Conservation (phyloP, 2,329 filamentous ascomycete species). For the Venturia pyrina region DNA sequence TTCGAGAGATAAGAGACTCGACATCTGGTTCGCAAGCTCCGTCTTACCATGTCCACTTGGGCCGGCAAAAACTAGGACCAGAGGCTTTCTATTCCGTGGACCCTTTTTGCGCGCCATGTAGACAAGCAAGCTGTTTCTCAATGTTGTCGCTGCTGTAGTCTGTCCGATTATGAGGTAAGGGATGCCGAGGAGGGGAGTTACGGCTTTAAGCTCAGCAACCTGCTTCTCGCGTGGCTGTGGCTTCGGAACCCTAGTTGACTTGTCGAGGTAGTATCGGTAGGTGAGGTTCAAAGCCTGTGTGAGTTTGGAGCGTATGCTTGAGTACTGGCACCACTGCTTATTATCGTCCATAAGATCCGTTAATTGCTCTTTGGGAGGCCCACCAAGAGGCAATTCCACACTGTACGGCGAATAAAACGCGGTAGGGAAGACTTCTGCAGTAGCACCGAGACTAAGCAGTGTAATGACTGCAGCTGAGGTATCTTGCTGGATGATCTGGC, state of each 20-base stretch:
- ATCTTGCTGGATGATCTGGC: background rate
- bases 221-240: background rate
- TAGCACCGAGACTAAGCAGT: background rate
- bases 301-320: background rate
- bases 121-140: background rate
- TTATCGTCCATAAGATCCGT: background rate
- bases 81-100: background rate
- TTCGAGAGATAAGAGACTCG: slow-evolving; percentile 29
- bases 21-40: slow-evolving; percentile 34
- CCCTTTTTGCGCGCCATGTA: background rate
- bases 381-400: background rate
- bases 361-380: background rate
- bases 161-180: background rate
- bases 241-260: background rate
- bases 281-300: background rate
- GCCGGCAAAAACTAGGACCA: slow-evolving; percentile 2
- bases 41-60: slow-evolving; percentile 42
- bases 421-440: background rate
- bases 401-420: background rate
- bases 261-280: background rate
- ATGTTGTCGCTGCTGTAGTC: background rate
- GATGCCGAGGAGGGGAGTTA: background rate
- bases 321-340: background rate
- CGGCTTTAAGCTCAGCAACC: background rate
- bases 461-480: background rate